Conservation (phyloP, 2,329 filamentous ascomycete genomes). For the Ceratocystis cubensis region DNA sequence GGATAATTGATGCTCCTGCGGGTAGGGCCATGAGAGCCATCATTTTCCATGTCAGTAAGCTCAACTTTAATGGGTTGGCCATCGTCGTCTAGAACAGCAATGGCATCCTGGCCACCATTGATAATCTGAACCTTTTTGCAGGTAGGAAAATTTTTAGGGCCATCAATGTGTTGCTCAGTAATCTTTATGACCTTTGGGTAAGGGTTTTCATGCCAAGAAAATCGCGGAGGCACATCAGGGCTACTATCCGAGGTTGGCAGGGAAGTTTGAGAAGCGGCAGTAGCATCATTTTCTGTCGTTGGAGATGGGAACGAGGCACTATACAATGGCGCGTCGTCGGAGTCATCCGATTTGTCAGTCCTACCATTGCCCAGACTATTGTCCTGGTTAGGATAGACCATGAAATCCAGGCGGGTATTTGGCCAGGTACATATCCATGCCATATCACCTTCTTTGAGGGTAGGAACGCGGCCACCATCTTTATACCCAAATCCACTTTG, state of each 20-base stretch:
- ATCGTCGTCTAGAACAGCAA: conserved; percentile 29
- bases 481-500: conserved; percentile 24
- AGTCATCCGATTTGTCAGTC: background rate
- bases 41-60: conserved; percentile 32
- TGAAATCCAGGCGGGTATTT: conserved; percentile 41
- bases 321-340: background rate
- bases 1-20: background rate
- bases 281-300: conserved; percentile 5
- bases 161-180: conserved; percentile 38
- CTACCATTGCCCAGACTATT: conserved; percentile 28
- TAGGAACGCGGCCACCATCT: conserved; percentile 29
- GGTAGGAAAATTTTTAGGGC: conserved; percentile 28
- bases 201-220: conserved; percentile 9
- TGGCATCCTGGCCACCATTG: conserved; percentile 29
- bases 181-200: conserved; percentile 45
- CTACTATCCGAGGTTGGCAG: background rate
- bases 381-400: conserved; percentile 44
- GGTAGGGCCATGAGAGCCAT: background rate
- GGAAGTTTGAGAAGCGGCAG: background rate
- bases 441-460: conserved; percentile 35
- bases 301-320: conserved; percentile 18
- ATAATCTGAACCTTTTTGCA: conserved; percentile 37
- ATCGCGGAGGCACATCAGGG: background rate
- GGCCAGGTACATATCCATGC: conserved; percentile 50
- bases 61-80: conserved; percentile 33